Conservation (phyloP, 116 monocot genomes). For the Zostera marina region DNA sequence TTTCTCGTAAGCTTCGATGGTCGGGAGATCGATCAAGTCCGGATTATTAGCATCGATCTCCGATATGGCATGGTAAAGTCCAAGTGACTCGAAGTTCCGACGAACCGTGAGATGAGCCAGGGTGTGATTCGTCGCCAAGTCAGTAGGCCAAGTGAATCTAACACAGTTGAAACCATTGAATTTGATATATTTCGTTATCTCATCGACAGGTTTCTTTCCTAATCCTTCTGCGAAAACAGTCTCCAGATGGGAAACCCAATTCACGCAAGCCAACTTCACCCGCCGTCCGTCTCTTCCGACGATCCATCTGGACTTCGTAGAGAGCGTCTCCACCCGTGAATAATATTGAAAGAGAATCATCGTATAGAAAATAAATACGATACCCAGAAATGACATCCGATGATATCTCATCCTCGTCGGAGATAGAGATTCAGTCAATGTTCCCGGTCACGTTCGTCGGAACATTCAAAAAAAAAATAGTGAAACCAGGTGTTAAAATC, state of each 20-base stretch:
- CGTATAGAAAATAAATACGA: too few species aligned
- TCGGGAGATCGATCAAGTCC: constrained; percentile 22
- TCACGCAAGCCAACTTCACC: constrained; percentile 53
- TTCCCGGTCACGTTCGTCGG: too few species aligned
- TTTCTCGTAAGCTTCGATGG: constrained; percentile 33
- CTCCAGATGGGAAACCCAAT: constrained; percentile 44
- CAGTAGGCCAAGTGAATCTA: constrained; percentile 35
- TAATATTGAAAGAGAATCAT: too few species aligned
- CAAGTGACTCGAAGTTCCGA: constrained; percentile 22
- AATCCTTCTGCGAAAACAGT: constrained; percentile 36
- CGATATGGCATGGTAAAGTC: constrained; percentile 22
- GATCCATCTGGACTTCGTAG: constrained; percentile 14
- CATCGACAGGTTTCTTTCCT: constrained; percentile 33
- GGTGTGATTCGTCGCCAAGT: constrained; percentile 23
- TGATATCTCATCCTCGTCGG: too few species aligned
- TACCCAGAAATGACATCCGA: too few species aligned
- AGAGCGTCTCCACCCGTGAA: neutral
- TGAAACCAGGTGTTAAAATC: too few species aligned
- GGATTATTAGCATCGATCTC: constrained; percentile 34
- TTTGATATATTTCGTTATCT: constrained; percentile 22
- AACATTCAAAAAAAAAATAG: too few species aligned
- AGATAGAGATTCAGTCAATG: too few species aligned
- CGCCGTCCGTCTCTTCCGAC: constrained; percentile 25
- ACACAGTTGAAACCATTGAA: constrained; percentile 45
- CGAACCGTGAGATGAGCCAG: constrained; percentile 25